Conservation (phyloP, 805 yeast species). For the Saturnispora mendoncae region DNA sequence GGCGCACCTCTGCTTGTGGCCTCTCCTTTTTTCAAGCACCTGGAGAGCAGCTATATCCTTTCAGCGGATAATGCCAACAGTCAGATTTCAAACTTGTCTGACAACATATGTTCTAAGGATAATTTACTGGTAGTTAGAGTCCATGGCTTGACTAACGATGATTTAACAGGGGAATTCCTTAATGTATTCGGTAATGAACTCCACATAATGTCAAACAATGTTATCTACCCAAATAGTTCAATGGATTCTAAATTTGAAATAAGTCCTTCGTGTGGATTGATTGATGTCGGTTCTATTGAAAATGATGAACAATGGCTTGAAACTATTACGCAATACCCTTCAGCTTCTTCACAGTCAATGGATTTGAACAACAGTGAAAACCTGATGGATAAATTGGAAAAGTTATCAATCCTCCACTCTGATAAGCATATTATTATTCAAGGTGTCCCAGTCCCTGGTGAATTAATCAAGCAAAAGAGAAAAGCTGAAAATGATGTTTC, state of each 20-base stretch:
- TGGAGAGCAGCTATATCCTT: constrained; percentile 16
- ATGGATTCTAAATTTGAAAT: not conserved
- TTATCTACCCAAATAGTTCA: constrained; percentile 15
- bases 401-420: constrained; percentile 12
- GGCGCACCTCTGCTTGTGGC: constrained; percentile 26
- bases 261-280: constrained; percentile 1
- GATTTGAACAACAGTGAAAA: constrained; percentile 9
- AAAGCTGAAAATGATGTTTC: constrained; percentile 18
- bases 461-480: constrained; percentile 10
- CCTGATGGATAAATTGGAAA: constrained; percentile 13
- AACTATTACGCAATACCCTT: not conserved
- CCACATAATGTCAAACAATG: constrained; percentile 17
- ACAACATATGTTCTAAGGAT: constrained; percentile 14
- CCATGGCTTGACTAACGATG: constrained; percentile 16
- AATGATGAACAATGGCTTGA: constrained; percentile 9
- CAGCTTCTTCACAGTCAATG: constrained; percentile 3
- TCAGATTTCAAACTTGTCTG: constrained; percentile 12
- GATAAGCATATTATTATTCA: constrained; percentile 23
- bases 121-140: constrained; percentile 15
- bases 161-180: constrained; percentile 12
- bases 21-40: constrained; percentile 10
- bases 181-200: constrained; percentile 9
- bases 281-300: not conserved
- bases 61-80: constrained; percentile 9
- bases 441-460: constrained; percentile 25